Evolutionary conservation across 345 rosid species (phyloP).

Genomic region (Eucalyptus erythrocorys): DNA sequence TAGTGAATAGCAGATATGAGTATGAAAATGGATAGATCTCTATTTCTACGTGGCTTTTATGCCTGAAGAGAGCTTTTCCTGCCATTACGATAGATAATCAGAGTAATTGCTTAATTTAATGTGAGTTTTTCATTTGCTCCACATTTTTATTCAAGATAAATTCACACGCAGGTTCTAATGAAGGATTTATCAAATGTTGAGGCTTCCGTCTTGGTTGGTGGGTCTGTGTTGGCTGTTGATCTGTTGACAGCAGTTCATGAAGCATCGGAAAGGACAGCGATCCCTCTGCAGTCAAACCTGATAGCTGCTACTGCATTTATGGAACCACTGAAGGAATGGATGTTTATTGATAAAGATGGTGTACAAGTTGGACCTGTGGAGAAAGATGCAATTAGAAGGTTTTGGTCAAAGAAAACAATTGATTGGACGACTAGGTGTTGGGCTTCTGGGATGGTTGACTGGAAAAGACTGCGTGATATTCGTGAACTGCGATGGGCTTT

Average conservation of each 20-base stretch:
- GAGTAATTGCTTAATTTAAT: not conserved
- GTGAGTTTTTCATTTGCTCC: not conserved
- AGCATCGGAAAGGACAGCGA: conserved; percentile 95
- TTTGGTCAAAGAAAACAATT: conserved; percentile 87
- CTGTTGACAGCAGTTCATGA: conserved; percentile 91
- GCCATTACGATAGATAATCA: not conserved
- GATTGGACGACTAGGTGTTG: conserved; percentile 88
- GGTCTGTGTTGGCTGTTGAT: conserved; percentile 96
- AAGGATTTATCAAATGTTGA: conserved; percentile 85
- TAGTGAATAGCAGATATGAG: not conserved
- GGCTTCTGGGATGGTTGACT: conserved; percentile 94
- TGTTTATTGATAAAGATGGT: conserved; percentile 70
- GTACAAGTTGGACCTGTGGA: conserved; percentile 83
- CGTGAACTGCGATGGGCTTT: conserved; percentile 99
- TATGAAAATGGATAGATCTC: not conserved
- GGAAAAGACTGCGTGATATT: conserved; percentile 93
- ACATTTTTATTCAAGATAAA: not conserved
- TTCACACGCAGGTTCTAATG: conserved; percentile 68
- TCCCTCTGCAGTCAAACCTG: conserved; percentile 92
- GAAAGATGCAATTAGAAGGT: conserved; percentile 92
- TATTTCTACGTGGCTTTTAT: not conserved
- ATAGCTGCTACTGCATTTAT: conserved; percentile 98
- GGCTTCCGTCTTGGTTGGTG: conserved; percentile 96
- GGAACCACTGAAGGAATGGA: conserved; percentile 99
- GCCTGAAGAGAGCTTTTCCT: not conserved